Evolutionary conservation across 148 eudicot species (phyloP), one percentile per base, ranked within the genome.

Genomic region (Vaccinium darrowii): DNA sequence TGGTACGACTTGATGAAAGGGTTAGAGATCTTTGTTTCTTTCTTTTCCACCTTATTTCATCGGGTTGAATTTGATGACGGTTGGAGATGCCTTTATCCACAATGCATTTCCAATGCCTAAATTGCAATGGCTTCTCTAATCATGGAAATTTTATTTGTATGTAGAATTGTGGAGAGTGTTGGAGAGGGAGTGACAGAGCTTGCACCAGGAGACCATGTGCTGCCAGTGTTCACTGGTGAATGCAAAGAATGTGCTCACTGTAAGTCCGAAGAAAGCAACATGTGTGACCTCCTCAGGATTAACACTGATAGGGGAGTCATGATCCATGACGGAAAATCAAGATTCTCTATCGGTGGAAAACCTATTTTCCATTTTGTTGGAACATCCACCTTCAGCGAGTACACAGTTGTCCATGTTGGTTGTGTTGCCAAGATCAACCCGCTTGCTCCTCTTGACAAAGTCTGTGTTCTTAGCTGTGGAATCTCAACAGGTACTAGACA

Each of bases 131-230:
- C 4, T 65, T 65, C 3, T 25, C 72, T 65, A 13, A 65, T 9
- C 14, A 10, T 10, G 72, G 25, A 8, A 10, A 4, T n/a, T n/a
- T n/a, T n/a, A 2, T 8, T 16, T 18, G 7, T 62, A 19, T 62
- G n/a, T 62, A 90, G 91, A 86, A 81, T 90, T 77, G 90, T 90
- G 84, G 90, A 88, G 85, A 88, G 89, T 62, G 82, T 88, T 3
- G 91, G 91, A 53, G 90, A 88, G 43, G 87, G 88, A 7, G 91
- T 90, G 57, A 71, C 84, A 0, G 90, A 88, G 25, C 74, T 90
- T 53, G 86, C 49, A 7, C 90, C 89, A 21, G 91, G 91, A 67
- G 90, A 88, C 78, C 87, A 84, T 30, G 90, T 88, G 14, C 79
- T 90, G 27, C 91, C 91, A 50, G 90, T 86, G 58, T 88, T 88